phyloP scores from a whole-genome alignment of 1,284 basidiomycete species.

The Cystobasidium slooffiae region DNA sequence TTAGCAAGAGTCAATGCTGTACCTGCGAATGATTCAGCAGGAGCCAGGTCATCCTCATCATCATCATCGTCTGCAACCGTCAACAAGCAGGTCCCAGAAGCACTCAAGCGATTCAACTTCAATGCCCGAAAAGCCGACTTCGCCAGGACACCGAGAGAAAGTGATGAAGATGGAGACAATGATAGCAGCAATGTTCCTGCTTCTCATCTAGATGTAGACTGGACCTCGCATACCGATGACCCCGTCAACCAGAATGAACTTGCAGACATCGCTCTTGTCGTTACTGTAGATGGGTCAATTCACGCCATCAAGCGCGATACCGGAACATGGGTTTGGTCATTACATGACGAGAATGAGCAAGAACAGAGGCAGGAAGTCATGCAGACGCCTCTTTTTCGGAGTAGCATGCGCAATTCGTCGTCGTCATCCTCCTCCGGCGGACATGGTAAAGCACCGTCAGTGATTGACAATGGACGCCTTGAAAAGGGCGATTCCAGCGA shows the following conservation, averaged over 20 bases:
- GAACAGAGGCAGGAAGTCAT: constrained; percentile 36
- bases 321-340: constrained; percentile 78
- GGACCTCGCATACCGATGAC: neutral
- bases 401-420: constrained; percentile 68
- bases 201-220: neutral
- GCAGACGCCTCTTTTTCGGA: constrained; percentile 33
- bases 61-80: neutral
- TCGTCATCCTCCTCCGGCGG: constrained; percentile 66
- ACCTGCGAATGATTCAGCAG: constrained; percentile 3
- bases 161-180: neutral
- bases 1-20: neutral
- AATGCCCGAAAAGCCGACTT: constrained; percentile 33
- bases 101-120: constrained; percentile 33
- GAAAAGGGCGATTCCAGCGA: neutral
- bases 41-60: neutral
- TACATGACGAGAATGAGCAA: constrained; percentile 64
- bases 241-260: constrained; percentile 57
- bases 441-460: constrained; percentile 46
- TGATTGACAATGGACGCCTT: neutral
- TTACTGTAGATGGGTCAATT: constrained; percentile 86
- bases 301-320: constrained; percentile 81
- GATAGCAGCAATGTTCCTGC: neutral
- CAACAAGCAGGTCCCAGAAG: constrained; percentile 12
- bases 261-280: constrained; percentile 76
- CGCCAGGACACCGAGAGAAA: neutral